Evolutionary conservation across 495 filamentous ascomycete species (phyloP), one percentile per base, ranked within the genome.

Genomic region (Filosporella fistucella): DNA sequence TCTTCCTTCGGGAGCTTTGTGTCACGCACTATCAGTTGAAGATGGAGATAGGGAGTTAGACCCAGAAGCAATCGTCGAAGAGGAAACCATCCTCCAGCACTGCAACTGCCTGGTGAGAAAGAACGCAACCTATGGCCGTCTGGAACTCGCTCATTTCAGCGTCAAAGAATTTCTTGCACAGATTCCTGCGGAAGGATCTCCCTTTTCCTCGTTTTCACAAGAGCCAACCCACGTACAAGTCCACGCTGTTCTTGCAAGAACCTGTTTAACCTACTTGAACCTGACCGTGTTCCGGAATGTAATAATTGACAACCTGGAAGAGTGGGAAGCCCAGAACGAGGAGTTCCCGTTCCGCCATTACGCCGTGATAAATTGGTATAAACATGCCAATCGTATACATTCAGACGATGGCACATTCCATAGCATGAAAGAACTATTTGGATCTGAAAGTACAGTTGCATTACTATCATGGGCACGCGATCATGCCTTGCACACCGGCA

Each of bases 131-230:
- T 17, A 21, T 37, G 33, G 28, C 0, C 18, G 21, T 6, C 21
- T 37, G 9, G 44, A 47, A 17, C 14, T 37, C 4, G 44, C 44
- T 38, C 44, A 47, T 26, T 47, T 47, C 44, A 47, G 32, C 28
- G 44, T 47, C 20, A 23, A 36, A 25, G 44, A 47, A 47, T 47
- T 47, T 23, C 32, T 42, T 25, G n/a, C 28, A 30, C 28, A 8
- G 8, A n/a, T 8, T n/a, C 28, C 28, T 8, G 28, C 8, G 8
- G n/a, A 8, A 30, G 8, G 28, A 8, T 30, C 28, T n/a, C 28
- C 28, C n/a, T 30, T 8, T 30, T 30, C 28, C 8, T n/a, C 8
- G 8, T 30, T 8, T n/a, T 30, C 28, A n/a, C 28, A 30, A 30
- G 28, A 8, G n/a, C 8, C 8, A 30, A 8, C 28, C n/a, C n/a